Base-by-base conservation (phyloP, 768 basidiomycete genomes). In the Phylloporus arenicola region DNA sequence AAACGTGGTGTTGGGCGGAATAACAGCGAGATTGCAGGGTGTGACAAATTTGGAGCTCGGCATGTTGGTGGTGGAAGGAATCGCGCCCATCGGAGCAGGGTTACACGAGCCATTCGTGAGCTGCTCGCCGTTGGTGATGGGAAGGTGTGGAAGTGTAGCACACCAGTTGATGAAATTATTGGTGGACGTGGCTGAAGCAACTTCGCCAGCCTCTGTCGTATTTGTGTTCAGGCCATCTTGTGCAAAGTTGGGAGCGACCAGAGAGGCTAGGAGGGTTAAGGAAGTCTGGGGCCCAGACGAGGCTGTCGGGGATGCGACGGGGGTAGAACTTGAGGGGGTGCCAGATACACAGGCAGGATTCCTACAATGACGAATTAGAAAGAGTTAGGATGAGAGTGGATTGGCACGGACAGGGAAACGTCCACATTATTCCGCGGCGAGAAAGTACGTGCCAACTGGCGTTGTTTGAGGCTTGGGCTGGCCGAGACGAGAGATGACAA, bases 111-210 rank as follows among this genome's bases (percentile, higher is more conserved):
- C 79, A 7, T 59, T 62, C 51, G 58, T 65, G 60, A 78, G 61
- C 58, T 80, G 82, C 56, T 72, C 47, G n/a, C 83, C 83, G 57
- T 82, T 78, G 39, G 85, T 86, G 51, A 84, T 71, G 3, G 83
- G 76, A 43, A 76, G 64, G 45, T 72, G 57, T 4, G 74, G 61
- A 4, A 73, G 59, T 14, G 75, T 77, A 7, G 70, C 64, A 57
- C 84, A 85, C 64, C 72, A 83, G 70, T 84, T 84, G 69, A 85
- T 84, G 64, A 83, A 88, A 72, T 88, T 88, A 70, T 88, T 83
- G 41, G 64, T 65, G n/a, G 83, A 83, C 0, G 78, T 82, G 7
- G 80, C 66, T 6, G 82, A 83, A 13, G 80, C 70, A 20, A 75
- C 74, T 64, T 83, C 75, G 25, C 79, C 81, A 47, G 72, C 53